These are phyloP conservation scores for Domatiomyces globalis DNA, from an alignment of 2,329 filamentous ascomycete genomes.

Conservation along the genomic window DNA sequence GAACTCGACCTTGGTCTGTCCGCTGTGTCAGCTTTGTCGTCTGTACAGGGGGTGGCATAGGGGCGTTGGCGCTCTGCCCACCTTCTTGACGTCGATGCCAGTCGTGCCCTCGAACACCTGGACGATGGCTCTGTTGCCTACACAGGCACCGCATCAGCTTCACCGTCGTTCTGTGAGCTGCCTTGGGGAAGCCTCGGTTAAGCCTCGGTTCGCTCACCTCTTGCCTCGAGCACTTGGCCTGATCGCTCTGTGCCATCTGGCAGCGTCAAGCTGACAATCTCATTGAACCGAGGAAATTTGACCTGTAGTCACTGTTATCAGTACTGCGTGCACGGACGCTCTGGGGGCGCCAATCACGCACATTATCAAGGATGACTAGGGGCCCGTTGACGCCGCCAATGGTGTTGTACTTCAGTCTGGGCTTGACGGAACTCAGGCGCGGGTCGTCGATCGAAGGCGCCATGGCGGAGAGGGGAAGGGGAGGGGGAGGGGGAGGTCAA, in stretches of 20 bases:
- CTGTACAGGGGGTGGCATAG: slow-evolving; percentile 1
- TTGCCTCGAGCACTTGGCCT: slow-evolving; percentile 91
- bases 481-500: not conserved
- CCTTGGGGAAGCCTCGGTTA: not conserved
- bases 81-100: slow-evolving; percentile 98
- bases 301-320: slow-evolving; percentile 43
- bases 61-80: slow-evolving; percentile 26
- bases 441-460: slow-evolving; percentile 27
- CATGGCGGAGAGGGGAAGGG: slow-evolving; percentile 9
- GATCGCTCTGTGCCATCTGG: slow-evolving; percentile 88
- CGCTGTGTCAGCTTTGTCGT: slow-evolving; percentile 15
- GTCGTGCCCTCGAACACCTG: slow-evolving; percentile 97
- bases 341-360: slow-evolving; percentile 32
- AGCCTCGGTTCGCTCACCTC: slow-evolving; percentile 49
- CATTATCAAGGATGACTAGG: slow-evolving; percentile 93
- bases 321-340: slow-evolving; percentile 4
- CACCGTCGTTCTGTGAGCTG: not conserved
- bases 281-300: slow-evolving; percentile 95
- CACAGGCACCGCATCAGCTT: slow-evolving; percentile 6
- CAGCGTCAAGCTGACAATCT: slow-evolving; percentile 91
- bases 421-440: slow-evolving; percentile 43
- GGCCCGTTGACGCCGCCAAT: slow-evolving; percentile 96
- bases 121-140: slow-evolving; percentile 85
- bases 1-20: slow-evolving; percentile 89
- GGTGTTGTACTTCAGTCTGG: slow-evolving; percentile 87